phyloP scores from a whole-genome alignment of 768 basidiomycete species.

The Boletus pseudopeckii region DNA sequence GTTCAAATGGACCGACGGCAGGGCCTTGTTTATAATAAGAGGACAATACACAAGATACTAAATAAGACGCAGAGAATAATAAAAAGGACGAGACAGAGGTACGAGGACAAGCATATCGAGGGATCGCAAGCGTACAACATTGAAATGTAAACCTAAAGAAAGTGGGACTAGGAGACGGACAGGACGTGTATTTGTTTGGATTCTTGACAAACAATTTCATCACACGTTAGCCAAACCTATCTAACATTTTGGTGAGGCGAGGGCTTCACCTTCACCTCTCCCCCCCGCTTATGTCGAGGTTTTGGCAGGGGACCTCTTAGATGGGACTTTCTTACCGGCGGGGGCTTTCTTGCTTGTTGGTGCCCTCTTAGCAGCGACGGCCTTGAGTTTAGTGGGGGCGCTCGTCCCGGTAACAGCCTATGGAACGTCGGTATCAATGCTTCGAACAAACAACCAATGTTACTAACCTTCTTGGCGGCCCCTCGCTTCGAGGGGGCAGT shows the following conservation, averaged over 20 bases:
- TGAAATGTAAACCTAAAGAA: conserved; percentile 8
- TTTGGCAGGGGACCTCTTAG: conserved; percentile 19
- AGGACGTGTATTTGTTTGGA: neutral
- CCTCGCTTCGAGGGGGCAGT: conserved; percentile 45
- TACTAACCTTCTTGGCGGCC: conserved; percentile 59
- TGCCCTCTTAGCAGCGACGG: conserved; percentile 34
- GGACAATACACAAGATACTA: conserved; percentile 29
- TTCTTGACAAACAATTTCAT: neutral
- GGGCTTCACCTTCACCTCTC: conserved; percentile 3
- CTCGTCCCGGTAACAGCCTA: conserved; percentile 53
- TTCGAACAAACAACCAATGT: neutral
- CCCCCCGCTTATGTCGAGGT: conserved; percentile 13
- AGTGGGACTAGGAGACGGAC: conserved; percentile 7
- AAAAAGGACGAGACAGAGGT: conserved; percentile 8
- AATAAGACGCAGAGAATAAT: conserved; percentile 28
- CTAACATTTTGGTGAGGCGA: neutral
- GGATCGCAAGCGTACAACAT: conserved; percentile 29
- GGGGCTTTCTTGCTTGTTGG: conserved; percentile 27
- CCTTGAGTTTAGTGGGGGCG: conserved; percentile 34
- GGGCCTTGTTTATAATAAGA: conserved; percentile 15
- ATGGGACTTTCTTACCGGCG: conserved; percentile 21
- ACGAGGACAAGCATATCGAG: conserved; percentile 27
- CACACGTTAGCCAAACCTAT: neutral
- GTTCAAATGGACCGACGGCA: neutral
- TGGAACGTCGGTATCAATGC: neutral